Evolutionary conservation across 202 grass and related monocot genomes (phyloP), one percentile per base, ranked within the genome.

Genomic region (Zizania palustris): DNA sequence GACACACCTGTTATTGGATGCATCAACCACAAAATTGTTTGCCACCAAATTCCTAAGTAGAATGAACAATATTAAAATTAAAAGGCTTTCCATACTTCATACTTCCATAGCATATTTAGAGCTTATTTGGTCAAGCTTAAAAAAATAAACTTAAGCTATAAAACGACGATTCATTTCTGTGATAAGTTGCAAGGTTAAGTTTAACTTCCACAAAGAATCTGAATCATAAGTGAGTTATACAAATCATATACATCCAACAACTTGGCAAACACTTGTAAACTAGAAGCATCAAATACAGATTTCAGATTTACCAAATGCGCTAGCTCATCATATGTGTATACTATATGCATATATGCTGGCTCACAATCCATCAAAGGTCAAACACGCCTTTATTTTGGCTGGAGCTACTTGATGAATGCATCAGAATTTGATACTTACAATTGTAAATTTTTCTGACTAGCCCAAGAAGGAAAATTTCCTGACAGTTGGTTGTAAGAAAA

Each of bases 31-130:
- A 13, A 97, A 97, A 69, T 97, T 93, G 74, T 97, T 97, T 51
- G 88, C 82, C 18, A 97, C 85, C 77, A 97, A 86, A 79, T 97
- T 97, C 73, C 94, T 97, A 41, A 67, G 59, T 13, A 79, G 56
- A 79, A 78, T 48, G 28, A 18, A 63, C 78, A 74, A 44, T 36
- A 75, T 79, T 57, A 28, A 28, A 28, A 28, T 28, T 28, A 28
- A 79, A 35, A 74, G 54, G 60, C 22, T 40, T 22, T n/a, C 65
- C 44, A 60, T 14, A 61, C 11, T 28, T 28, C 28, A 28, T 14
- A 35, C 3, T 73, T 49, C 3, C 46, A 37, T 13, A 56, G 22
- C 54, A 79, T 63, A 69, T 56, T 67, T 22, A 63, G 8, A 46
- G 3, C 49, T 38, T 74, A 4, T 39, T 73, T 55, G 21, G 16